Conservation (phyloP, 78 protist genomes). For the Planoprotostelium fungivorum region DNA sequence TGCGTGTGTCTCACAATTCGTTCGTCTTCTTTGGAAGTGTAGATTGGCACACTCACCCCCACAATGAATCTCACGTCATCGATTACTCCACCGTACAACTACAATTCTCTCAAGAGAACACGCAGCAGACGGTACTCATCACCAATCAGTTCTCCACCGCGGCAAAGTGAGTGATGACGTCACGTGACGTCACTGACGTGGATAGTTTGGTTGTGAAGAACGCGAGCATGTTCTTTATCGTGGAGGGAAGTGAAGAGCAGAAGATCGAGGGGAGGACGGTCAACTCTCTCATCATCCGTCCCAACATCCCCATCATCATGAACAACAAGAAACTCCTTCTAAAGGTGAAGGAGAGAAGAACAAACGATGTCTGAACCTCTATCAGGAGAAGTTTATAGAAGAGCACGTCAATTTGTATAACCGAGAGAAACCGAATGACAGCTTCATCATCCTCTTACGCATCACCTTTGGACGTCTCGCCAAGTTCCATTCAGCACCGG, state of each 20-base stretch:
- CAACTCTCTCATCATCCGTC: neutral
- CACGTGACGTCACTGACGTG: neutral
- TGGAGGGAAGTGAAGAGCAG: neutral
- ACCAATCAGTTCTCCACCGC: neutral
- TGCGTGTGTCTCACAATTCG: neutral
- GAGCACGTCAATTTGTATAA: neutral
- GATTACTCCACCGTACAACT: neutral
- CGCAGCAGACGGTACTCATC: neutral
- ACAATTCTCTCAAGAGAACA: neutral
- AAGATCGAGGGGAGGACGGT: neutral
- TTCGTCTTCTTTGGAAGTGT: neutral
- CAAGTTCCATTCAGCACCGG: neutral
- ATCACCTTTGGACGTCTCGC: neutral
- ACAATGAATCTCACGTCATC: neutral
- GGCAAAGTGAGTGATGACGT: neutral
- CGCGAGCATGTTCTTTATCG: neutral
- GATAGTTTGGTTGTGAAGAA: neutral
- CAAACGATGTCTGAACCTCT: neutral
- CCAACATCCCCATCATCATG: neutral
- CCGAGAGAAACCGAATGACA: neutral
- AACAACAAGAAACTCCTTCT: neutral
- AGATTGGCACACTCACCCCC: neutral
- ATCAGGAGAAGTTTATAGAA: neutral
- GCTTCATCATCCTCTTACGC: neutral
- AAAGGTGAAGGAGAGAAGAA: neutral